Conservation (phyloP, 2,329 filamentous ascomycete species). For the Colletotrichum simmondsii region DNA sequence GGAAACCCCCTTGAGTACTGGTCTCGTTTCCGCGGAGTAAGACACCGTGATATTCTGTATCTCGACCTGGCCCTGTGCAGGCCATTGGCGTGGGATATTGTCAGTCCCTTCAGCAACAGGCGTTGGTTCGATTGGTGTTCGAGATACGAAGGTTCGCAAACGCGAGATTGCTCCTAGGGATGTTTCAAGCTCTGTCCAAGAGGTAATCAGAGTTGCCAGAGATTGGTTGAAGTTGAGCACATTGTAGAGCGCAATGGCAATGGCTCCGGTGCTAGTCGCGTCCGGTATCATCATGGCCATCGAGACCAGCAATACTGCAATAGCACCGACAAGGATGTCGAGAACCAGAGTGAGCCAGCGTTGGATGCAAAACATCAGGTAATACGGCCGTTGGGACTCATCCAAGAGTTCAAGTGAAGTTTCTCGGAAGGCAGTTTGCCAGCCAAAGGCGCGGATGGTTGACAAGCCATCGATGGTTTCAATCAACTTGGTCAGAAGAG, state of each 20-base stretch:
- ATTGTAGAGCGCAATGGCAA: constrained; percentile 44
- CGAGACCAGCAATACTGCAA: constrained; percentile 37
- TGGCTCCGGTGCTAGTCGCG: constrained; percentile 27
- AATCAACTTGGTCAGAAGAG: constrained; percentile 53
- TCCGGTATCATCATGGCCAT: constrained; percentile 15
- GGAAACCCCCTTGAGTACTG: constrained; percentile 32
- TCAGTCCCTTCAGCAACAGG: constrained; percentile 16
- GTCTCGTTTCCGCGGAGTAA: constrained; percentile 11
- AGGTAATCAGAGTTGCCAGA: constrained; percentile 36
- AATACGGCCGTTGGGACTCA: constrained; percentile 42
- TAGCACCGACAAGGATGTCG: constrained; percentile 47
- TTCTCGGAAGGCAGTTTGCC: constrained; percentile 27
- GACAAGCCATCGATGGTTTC: constrained; percentile 47
- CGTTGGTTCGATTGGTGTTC: constrained; percentile 30
- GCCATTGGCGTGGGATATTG: constrained; percentile 34
- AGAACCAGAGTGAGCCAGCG: constrained; percentile 60
- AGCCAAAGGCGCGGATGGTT: constrained; percentile 43
- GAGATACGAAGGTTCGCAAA: constrained; percentile 33
- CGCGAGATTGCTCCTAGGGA: constrained; percentile 39
- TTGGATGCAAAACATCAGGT: constrained; percentile 60
- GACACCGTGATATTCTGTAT: constrained; percentile 32
- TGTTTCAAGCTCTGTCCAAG: constrained; percentile 38
- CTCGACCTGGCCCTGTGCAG: constrained; percentile 31
- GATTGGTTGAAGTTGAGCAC: constrained; percentile 43
- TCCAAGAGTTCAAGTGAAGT: constrained; percentile 26